Conservation (phyloP, 2,329 filamentous ascomycete species). For the Penicillium psychrosexuale region DNA sequence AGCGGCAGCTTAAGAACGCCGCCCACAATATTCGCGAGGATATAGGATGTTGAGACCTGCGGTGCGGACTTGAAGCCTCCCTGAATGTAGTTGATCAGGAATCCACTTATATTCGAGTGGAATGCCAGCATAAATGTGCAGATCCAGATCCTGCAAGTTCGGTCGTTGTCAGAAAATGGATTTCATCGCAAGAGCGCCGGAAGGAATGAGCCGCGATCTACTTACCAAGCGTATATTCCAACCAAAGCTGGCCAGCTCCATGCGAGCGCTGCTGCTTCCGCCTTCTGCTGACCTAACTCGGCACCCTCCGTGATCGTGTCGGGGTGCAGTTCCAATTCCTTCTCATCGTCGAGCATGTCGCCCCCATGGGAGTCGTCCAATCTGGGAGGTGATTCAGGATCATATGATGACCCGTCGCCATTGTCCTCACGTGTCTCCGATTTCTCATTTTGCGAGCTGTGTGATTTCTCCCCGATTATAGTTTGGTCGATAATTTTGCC, state of each 20-base stretch:
- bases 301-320: constrained; percentile 15
- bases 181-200: background rate
- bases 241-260: constrained; percentile 38
- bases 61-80: constrained; percentile 52
- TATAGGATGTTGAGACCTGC: constrained; percentile 51
- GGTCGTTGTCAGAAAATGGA: constrained; percentile 1
- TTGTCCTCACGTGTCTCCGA: background rate
- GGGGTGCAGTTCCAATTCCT: constrained; percentile 14
- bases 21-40: constrained; percentile 56
- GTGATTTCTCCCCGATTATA: background rate
- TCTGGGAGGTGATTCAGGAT: background rate
- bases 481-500: background rate
- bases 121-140: constrained; percentile 47
- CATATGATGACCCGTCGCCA: background rate
- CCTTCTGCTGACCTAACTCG: constrained; percentile 29
- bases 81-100: constrained; percentile 50
- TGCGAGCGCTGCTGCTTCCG: constrained; percentile 43
- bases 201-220: background rate
- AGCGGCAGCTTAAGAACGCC: constrained; percentile 60
- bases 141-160: constrained; percentile 42
- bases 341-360: constrained; percentile 20
- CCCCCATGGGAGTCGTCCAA: background rate
- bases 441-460: background rate
- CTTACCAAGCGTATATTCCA: constrained; percentile 37
- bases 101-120: constrained; percentile 42